phyloP scores from a whole-genome alignment of 495 filamentous ascomycete genomes.

The Xylaria telfairii region DNA sequence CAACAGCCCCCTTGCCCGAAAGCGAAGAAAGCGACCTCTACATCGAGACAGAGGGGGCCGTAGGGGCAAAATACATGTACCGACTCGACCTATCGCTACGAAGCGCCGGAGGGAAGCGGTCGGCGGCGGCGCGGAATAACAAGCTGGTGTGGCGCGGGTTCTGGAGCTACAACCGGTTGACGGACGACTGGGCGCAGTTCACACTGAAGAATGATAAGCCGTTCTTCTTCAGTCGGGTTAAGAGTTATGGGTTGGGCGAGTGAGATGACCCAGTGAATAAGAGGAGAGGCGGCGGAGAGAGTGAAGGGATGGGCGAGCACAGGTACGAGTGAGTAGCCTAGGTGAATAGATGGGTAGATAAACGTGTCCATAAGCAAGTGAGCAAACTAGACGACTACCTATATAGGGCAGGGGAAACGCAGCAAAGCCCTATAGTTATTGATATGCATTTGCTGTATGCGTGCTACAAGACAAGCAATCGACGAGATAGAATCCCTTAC shows the following conservation, averaged over 20 bases:
- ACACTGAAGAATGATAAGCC: slow-evolving; percentile 80
- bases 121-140: slow-evolving; percentile 66
- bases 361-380: neutral
- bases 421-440: too few relatives aligned
- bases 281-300: neutral
- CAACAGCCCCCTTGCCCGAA: slow-evolving; percentile 7
- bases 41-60: slow-evolving; percentile 84
- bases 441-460: too few relatives aligned
- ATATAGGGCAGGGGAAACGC: neutral
- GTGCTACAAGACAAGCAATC: neutral
- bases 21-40: slow-evolving; percentile 70
- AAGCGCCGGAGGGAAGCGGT: slow-evolving; percentile 54
- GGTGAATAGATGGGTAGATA: neutral
- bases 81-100: slow-evolving; percentile 75
- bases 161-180: slow-evolving; percentile 88
- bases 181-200: slow-evolving; percentile 91
- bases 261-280: neutral
- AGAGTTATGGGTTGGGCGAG: slow-evolving; percentile 61
- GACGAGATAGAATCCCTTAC: neutral
- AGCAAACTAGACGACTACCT: neutral
- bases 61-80: slow-evolving; percentile 75
- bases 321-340: neutral
- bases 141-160: slow-evolving; percentile 89
- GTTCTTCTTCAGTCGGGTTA: slow-evolving; percentile 87
- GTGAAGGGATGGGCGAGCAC: neutral